phyloP scores from a whole-genome alignment of 192 early-diverging fungal genomes.

The Podila minutissima region DNA sequence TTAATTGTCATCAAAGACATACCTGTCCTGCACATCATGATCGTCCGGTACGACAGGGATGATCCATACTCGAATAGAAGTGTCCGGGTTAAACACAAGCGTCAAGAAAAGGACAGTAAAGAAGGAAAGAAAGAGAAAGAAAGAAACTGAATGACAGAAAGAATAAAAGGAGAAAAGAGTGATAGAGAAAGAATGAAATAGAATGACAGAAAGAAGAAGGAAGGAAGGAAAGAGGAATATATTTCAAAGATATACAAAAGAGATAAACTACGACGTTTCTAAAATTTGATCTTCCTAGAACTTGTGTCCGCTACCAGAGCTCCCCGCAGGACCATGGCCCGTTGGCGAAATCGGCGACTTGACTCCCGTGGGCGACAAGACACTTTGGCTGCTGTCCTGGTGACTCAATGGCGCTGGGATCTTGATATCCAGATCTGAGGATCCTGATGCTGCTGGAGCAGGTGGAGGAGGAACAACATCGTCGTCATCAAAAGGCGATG shows the following conservation, averaged over 20 bases:
- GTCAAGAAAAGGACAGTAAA: not conserved
- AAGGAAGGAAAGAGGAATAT: too few species aligned
- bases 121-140: not conserved
- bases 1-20: not conserved
- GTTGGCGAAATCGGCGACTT: not conserved
- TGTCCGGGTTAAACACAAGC: slow-evolving; percentile 29
- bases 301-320: not conserved
- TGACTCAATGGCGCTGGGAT: not conserved
- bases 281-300: not conserved
- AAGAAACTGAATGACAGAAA: not conserved
- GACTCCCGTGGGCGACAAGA: not conserved
- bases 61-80: slow-evolving; percentile 29
- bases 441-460: not conserved
- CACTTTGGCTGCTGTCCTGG: not conserved
- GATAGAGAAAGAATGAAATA: not conserved
- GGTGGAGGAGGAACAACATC: not conserved
- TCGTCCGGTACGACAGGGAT: slow-evolving; percentile 41
- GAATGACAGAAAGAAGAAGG: too few species aligned
- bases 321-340: not conserved
- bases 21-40: slow-evolving; percentile 25
- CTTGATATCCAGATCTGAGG: not conserved
- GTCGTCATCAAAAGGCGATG: slow-evolving; percentile 37
- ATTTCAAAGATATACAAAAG: too few species aligned
- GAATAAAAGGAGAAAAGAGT: not conserved
- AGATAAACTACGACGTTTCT: too few species aligned